phyloP scores from a whole-genome alignment of 2,329 filamentous ascomycete species.

The Apiospora phragmitis region DNA sequence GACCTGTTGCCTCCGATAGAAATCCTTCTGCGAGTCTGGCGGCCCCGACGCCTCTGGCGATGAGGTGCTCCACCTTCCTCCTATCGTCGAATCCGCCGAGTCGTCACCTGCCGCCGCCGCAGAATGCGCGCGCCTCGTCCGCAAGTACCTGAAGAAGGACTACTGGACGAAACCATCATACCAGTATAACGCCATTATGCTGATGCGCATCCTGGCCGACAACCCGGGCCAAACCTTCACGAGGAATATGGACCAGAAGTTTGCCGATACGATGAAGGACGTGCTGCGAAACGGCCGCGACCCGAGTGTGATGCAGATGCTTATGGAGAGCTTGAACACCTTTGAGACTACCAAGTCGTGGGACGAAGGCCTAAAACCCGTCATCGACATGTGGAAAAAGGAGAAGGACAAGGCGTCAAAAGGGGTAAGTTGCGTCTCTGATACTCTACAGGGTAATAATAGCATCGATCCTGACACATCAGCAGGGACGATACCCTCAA shows the following conservation, averaged over 20 bases:
- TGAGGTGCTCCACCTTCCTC: slow-evolving; percentile 88
- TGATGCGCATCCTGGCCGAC: slow-evolving; percentile 86
- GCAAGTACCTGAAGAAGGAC: slow-evolving; percentile 77
- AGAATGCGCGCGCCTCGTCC: slow-evolving; percentile 77
- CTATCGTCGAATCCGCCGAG: slow-evolving; percentile 93
- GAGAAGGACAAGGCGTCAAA: slow-evolving; percentile 71
- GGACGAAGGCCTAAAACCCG: slow-evolving; percentile 70
- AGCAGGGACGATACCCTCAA: not conserved
- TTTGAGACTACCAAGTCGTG: slow-evolving; percentile 71
- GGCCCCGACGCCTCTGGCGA: slow-evolving; percentile 66
- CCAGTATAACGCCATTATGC: slow-evolving; percentile 97
- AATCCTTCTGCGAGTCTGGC: slow-evolving; percentile 78
- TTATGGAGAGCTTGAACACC: slow-evolving; percentile 82
- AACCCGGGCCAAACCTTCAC: slow-evolving; percentile 92
- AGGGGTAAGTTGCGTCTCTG: not conserved
- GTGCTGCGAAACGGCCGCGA: slow-evolving; percentile 72
- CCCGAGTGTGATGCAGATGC: slow-evolving; percentile 76
- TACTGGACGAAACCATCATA: slow-evolving; percentile 65
- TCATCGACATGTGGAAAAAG: slow-evolving; percentile 86
- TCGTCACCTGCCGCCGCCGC: slow-evolving; percentile 84
- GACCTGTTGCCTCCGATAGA: slow-evolving; percentile 46
- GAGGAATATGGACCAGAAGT: slow-evolving; percentile 84
- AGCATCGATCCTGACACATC: not conserved
- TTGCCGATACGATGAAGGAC: slow-evolving; percentile 73
- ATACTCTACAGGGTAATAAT: not conserved